Conservation (phyloP, 106 monocot species). For the Posidonia australis region DNA sequence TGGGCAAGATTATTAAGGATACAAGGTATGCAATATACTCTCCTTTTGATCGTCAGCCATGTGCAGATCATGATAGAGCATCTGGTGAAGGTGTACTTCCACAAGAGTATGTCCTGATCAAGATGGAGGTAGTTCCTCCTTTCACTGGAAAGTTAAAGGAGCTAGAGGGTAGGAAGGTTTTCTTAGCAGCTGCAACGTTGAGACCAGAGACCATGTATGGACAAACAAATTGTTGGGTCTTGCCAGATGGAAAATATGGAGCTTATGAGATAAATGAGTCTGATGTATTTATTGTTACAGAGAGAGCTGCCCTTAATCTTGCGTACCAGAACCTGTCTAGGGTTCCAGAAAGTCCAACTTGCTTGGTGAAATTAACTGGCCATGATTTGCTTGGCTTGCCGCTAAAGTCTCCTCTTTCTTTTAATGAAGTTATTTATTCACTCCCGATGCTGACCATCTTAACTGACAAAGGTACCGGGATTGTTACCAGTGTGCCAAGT, state of each 20-base stretch:
- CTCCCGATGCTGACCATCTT: slow-evolving; percentile 95
- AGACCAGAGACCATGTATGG: slow-evolving; percentile 97
- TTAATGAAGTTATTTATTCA: slow-evolving; percentile 64
- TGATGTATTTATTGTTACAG: slow-evolving; percentile 75
- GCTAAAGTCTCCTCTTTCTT: slow-evolving; percentile 64
- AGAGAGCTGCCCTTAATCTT: slow-evolving; percentile 69
- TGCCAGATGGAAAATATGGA: slow-evolving; percentile 88
- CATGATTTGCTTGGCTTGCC: slow-evolving; percentile 77
- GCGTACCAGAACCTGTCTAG: slow-evolving; percentile 71
- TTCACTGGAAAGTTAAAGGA: slow-evolving; percentile 53
- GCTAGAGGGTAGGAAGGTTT: slow-evolving; percentile 71
- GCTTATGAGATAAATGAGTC: slow-evolving; percentile 88
- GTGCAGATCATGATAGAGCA: slow-evolving; percentile 92
- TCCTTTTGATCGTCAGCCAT: slow-evolving; percentile 84
- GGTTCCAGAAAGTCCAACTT: slow-evolving; percentile 60
- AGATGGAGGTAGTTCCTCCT: slow-evolving; percentile 76
- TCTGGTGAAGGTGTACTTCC: slow-evolving; percentile 90
- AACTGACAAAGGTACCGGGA: slow-evolving; percentile 92
- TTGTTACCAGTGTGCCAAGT: slow-evolving; percentile 94
- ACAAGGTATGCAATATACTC: slow-evolving; percentile 77
- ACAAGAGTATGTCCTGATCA: slow-evolving; percentile 80
- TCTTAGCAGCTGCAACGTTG: slow-evolving; percentile 80
- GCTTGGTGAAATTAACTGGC: slow-evolving; percentile 62
- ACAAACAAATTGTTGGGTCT: slow-evolving; percentile 88
- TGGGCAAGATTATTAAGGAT: slow-evolving; percentile 84